Evolutionary conservation across 805 yeast species (phyloP), one percentile per base, ranked within the genome.

Genomic region (Saccharomycopsis microspora): DNA sequence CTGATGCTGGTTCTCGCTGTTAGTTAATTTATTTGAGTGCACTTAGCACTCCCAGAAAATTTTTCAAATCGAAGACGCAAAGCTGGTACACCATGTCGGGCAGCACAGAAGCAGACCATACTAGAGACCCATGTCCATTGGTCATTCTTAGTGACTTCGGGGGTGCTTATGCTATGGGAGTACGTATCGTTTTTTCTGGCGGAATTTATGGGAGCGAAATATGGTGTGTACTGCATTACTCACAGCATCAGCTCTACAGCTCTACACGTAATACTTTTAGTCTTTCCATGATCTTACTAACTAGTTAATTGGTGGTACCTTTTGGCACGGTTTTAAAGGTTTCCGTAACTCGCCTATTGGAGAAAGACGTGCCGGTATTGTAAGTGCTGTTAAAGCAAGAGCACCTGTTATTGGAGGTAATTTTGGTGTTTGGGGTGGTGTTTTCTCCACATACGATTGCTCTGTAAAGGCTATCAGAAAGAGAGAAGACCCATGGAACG

Each of bases 101-200:
- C 19, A 49, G 46, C 39, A 49, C 44, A 11, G 54, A 51, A 42
- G 95, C 96, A 48, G 98, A 93, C 70, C 97, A 93, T 68, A 80
- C 96, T 41, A 85, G 97, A 78, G 99, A 93, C 65, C 99, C 99
- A 58, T 93, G 99, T 70, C 99, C 99, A 49, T 76, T 90, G 56
- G 97, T 93, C 50, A 87, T 93, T 56, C 71, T 93, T 56, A 90
- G 82, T 68, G 99, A 93, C 72, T 93, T 93, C 60, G 99, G 99
- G 63, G 97, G 97, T 65, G 97, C 98, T 49, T 93, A 89, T 61
- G 82, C 97, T 61, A 90, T 93, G 97, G 99, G 99, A 70, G 96
- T 67, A 54, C 45, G 67, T 60, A 42, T 31, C n/a, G 3, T 34
- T 8, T n/a, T 3, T 34, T 34, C 1, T 34, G 10, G 2, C 3